Evolutionary conservation across 106 monocot species (phyloP), one percentile per base, ranked within the genome.

Genomic region (Alisma plantagoaquatica): DNA sequence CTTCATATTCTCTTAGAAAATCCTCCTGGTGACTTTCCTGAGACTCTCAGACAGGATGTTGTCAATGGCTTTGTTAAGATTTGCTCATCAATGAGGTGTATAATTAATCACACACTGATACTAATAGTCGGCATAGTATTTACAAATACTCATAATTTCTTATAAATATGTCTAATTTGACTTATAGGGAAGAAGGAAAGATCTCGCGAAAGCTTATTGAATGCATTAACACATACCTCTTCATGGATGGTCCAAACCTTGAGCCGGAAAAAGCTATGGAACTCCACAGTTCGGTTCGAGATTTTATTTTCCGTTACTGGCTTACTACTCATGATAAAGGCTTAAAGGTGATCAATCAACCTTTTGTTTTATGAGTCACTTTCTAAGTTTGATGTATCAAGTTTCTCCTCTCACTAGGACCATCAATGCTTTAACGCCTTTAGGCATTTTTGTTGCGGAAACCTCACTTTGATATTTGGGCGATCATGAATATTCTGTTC

Each of bases 221-320:
- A 38, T 96, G 94, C 61, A 51, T 96, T 33, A 88, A 88, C 60
- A 65, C 73, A 1, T 84, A 65, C 49, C 63, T 96, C 73, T 58
- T 78, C n/a, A 88, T 80, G 69, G 94, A 84, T 64, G 94, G 94
- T 15, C 88, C 88, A 46, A 96, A 96, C 62, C 72, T 96, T 51
- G 88, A 88, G 60, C 27, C 18, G 54, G n/a, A n/a, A n/a, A 56
- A 53, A 60, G 66, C 73, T 29, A 56, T 84, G 53, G 70, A 84
- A 21, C 67, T 94, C 11, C 88, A 88, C 77, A 75, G 26, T 61
- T 64, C 84, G 53, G 21, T 94, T 9, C 72, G 84, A 31, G 84
- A 81, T 16, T 78, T 81, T 63, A 45, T 88, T 44, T 68, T 89
- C 31, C 75, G 51, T 27, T 88, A 23, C 70, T 88, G 94, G 88